Base-by-base conservation (phyloP, 108 stramenopile species). In the Cyclotella cryptica region DNA sequence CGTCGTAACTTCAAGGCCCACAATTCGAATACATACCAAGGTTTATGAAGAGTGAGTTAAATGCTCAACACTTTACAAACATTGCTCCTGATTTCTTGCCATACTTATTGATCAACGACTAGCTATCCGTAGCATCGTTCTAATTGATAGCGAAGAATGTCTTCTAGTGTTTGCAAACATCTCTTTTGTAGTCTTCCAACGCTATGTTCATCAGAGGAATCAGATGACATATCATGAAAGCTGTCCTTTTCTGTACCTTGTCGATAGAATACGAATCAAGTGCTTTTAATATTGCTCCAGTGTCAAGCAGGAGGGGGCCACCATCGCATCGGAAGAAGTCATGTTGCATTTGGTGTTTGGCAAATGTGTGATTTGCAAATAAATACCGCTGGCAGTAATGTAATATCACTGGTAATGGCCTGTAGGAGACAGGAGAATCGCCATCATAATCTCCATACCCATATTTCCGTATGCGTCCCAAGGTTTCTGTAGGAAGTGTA, bases 241-340 rank as follows among this genome's bases (percentile, higher is more conserved):
- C 85, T 10, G 49, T 83, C 66, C 74, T 79, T 28, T 18, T 67
- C 24, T 72, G 65, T 0, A 57, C 70, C 29, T 66, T 79, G 58
- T 61, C 68, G 12, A 81, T 55, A 4, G 57, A 41, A 39, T 72
- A 55, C 19, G 73, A 69, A 30, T 88, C 75, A 66, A 88, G 85
- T 62, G 73, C 79, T 10, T 42, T 29, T 13, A 80, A 78, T 42
- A 92, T 39, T 59, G 86, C 86, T 17, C 69, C 69, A 0, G 80
- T 86, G 49, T 91, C 89, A 12, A 85, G 74, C 58, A 43, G 66
- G 60, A 93, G 69, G n/a, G 91, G 80, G 10, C 80, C 75, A 5
- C 89, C 67, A 9, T 89, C 87, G 72, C 96, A 97, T 17, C 88
- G 77, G n/a, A 93, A 82, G 63, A 94, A 86, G 43, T 94, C 86